A percentile compares a stretch with the other conserved stretches of the same genome.
These are phyloP conservation scores for Boletus sp. DNA, from an alignment of 768 basidiomycete genomes.

Conservation along the genomic window DNA sequence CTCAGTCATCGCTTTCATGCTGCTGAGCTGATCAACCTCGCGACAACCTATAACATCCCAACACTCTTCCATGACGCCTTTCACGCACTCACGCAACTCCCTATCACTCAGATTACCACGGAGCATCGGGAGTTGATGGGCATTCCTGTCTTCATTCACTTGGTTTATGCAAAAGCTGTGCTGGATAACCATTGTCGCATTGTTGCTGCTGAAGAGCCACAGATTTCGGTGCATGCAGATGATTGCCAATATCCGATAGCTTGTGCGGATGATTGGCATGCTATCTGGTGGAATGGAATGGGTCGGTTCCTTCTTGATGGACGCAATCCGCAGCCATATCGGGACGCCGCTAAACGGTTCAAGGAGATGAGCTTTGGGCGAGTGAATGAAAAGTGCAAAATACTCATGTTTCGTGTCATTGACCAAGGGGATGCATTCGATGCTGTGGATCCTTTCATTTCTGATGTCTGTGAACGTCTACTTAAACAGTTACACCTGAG, in stretches of 20 bases:
- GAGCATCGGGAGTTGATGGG: neutral
- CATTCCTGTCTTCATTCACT: neutral
- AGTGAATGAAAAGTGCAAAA: constrained; percentile 9
- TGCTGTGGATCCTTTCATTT: no score
- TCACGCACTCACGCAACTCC: neutral
- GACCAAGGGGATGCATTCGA: neutral
- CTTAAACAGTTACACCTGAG: no score
- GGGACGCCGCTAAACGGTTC: constrained; percentile 10
- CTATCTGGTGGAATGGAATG: constrained; percentile 24
- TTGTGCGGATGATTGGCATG: constrained; percentile 21
- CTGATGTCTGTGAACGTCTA: no score
- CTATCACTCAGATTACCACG: neutral
- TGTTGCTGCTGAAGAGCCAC: constrained; percentile 8
- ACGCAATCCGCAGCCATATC: constrained; percentile 11
- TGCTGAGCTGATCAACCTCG: neutral
- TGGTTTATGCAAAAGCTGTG: neutral
- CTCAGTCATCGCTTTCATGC: neutral
- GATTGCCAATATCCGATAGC: neutral
- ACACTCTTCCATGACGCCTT: neutral
- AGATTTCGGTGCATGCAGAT: neutral
- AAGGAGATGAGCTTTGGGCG: constrained; percentile 14
- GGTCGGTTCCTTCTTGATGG: constrained; percentile 21
- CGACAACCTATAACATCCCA: neutral
- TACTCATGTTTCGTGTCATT: constrained; percentile 1
- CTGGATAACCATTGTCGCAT: constrained; percentile 2